phyloP scores from a whole-genome alignment of 108 stramenopile genomes.

The Epithemia pelagica region DNA sequence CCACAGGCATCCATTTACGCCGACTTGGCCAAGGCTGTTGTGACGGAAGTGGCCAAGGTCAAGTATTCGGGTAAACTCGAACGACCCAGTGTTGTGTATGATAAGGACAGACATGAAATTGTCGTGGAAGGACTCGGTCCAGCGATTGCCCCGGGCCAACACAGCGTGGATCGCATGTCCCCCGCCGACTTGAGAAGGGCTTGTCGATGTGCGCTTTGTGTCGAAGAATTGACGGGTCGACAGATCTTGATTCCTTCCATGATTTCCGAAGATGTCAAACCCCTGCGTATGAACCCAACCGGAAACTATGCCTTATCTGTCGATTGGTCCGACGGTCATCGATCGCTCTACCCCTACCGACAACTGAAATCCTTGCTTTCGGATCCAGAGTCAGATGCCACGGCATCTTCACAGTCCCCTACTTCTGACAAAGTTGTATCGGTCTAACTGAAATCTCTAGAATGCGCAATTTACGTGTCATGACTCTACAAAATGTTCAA shows the following conservation, averaged over 20 bases:
- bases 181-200: slow-evolving; percentile 59
- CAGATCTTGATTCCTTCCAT: slow-evolving; percentile 59
- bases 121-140: slow-evolving; percentile 9
- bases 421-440: too few species aligned
- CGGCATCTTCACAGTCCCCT: too few species aligned
- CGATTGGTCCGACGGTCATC: slow-evolving; percentile 88
- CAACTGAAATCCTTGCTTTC: slow-evolving; percentile 37
- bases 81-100: slow-evolving; percentile 39
- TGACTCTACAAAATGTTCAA: too few species aligned
- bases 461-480: too few species aligned
- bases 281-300: slow-evolving; percentile 51
- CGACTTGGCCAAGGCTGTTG: slow-evolving; percentile 57
- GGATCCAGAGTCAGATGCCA: neutral
- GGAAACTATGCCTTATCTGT: slow-evolving; percentile 88
- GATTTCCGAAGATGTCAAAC: slow-evolving; percentile 53
- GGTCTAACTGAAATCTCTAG: too few species aligned
- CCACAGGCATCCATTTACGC: slow-evolving; percentile 55
- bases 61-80: slow-evolving; percentile 34
- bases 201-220: slow-evolving; percentile 85
- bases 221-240: slow-evolving; percentile 88
- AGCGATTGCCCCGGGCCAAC: neutral
- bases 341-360: slow-evolving; percentile 77
- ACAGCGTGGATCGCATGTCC: slow-evolving; percentile 14
- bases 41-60: slow-evolving; percentile 70
- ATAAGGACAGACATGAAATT: slow-evolving; percentile 37